Conservation (phyloP, 257 asterid genomes). For the Leptodermis oblonga region DNA sequence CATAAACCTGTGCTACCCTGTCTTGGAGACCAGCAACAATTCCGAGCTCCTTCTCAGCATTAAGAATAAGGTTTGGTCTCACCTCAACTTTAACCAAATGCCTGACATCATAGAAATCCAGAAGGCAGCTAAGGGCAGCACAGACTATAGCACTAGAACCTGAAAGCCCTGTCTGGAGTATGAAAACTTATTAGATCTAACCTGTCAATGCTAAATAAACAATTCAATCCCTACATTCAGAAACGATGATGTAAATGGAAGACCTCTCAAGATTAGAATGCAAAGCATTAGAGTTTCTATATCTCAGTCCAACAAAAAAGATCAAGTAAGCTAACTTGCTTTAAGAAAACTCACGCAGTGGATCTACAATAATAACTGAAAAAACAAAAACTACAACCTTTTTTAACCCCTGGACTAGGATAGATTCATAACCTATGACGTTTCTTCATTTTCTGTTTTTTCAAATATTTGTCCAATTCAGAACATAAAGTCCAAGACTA, state of each 20-base stretch:
- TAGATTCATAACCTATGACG: not conserved
- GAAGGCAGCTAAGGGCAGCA: constrained; percentile 95
- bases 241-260: no score
- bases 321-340: not conserved
- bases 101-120: constrained; percentile 83
- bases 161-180: constrained; percentile 89
- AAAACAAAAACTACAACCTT: not conserved
- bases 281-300: not conserved
- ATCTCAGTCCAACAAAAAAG: no score
- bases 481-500: not conserved
- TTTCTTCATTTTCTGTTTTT: not conserved
- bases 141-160: constrained; percentile 97
- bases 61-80: constrained; percentile 83
- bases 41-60: constrained; percentile 93
- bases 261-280: not conserved
- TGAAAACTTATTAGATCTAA: constrained; percentile 3
- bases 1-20: constrained; percentile 97
- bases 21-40: constrained; percentile 98
- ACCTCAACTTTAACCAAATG: constrained; percentile 72
- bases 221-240: no score
- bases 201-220: not conserved
- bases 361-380: not conserved
- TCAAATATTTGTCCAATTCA: not conserved
- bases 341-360: not conserved
- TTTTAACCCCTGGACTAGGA: not conserved